Base-by-base conservation (phyloP, 345 rosid species). In the thale cress (Arabidopsis thaliana) region DNA sequence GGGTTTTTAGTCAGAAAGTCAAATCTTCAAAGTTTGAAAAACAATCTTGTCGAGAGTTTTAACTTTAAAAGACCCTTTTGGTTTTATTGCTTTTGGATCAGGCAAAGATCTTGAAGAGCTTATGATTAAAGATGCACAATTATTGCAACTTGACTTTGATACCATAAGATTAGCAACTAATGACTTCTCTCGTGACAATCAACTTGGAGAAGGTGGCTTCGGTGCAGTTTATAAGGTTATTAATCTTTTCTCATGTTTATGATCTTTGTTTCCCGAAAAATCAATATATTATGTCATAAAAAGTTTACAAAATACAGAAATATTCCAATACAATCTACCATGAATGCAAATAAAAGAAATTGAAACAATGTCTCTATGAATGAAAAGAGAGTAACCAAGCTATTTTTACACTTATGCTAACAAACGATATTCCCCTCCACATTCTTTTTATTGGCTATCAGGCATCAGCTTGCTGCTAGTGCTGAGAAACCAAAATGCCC, bases 201-300 rank as follows among this genome's bases (percentile, higher is more conserved):
- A 63, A 2, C 70, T 73, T 13, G 70, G 77, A 52, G 77, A 73
- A 73, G 70, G 77, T 42, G 77, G 77, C 12, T 53, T 63, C 4
- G 77, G 77, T 63, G 28, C 70, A 30, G 70, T 73, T 36, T 73
- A 65, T 58, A 65, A 73, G 71, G 78, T 73, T 2, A 33, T 41
- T 44, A 46, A 20, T 3, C 14, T 3, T 51, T 24, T 37, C 13
- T 52, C 5, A 25, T 23, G 11, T 65, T 46, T 33, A 33, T 33
- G 12, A 13, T 9, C 50, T 67, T 40, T 7, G 8, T 24, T 25
- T 25, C 2, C 28, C 28, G 28, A 25, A 0, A 25, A 25, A 25
- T 25, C 28, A 25, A 25, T 25, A 25, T 25, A 1, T 2, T 25
- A 25, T 25, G 28, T 25, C 2, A 16, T 16, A 16, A 16, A 16